Evolutionary conservation across 345 rosid genomes (phyloP), one percentile per base, ranked within the genome.

Genomic region (Sonneratia alba): DNA sequence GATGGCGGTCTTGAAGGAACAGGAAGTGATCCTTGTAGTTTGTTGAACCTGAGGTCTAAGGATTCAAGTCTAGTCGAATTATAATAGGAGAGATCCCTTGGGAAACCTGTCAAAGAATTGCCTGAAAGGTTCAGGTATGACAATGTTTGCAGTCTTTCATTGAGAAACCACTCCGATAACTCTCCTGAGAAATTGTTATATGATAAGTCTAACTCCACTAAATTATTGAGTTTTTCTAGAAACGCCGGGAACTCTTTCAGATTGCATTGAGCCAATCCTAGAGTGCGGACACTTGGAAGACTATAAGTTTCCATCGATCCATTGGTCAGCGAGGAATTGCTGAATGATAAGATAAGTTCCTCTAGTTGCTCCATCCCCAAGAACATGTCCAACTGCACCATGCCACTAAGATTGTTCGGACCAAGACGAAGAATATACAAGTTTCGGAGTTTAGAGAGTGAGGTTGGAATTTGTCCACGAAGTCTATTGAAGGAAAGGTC

Each of bases 191-290:
- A 45, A 38, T 77, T 67, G 49, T 80, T 80, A 3, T 7, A 2
- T 45, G 71, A 67, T 27, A 80, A 77, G 14, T 59, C 71, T 8
- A 80, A 16, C 10, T 15, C 19, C 0, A 0, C 0, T 66, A 74
- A 43, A 6, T 59, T 3, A 15, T 69, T 16, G 68, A 77, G 78
- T 6, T 48, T 2, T 4, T 6, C 42, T 32, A 80, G 75, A 69
- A 80, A 80, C 34, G 18, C 13, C n/a, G 83, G 81, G 27, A 78
- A 61, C 61, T 67, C 72, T 1, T 7, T n/a, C 22, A 81, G 48
- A 24, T 73, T 75, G 69, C 77, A 77, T 7, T 48, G 45, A 73
- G 74, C 65, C 72, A 81, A 56, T 16, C 66, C 71, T 40, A 83
- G 37, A 14, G 0, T 0, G 0, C 0, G 0, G 19, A 68, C 62